Percentiles rank a stretch among this genome's conserved stretches.
These are phyloP conservation scores for Digitaria exilis DNA, from an alignment of 202 grass and related monocot species.

Conservation along the genomic window DNA sequence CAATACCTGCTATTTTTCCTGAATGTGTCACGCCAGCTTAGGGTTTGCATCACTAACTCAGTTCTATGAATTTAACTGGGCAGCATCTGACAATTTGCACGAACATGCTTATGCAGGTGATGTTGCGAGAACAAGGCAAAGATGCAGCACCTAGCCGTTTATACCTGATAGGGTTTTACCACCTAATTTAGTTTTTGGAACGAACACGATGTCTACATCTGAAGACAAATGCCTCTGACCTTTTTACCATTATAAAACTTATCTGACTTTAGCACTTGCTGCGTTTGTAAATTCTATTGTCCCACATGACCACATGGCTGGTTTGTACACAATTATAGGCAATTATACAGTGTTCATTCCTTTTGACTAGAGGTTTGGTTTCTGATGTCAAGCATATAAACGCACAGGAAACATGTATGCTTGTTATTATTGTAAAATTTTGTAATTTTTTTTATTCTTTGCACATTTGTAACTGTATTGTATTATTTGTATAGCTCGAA, in stretches of 20 bases:
- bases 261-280: background rate
- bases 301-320: background rate
- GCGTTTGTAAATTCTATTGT: constrained; percentile 10
- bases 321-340: constrained; percentile 41
- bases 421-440: background rate
- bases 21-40: background rate
- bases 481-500: background rate
- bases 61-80: constrained; percentile 1
- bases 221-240: background rate
- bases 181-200: constrained; percentile 1
- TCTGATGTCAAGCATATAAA: constrained; percentile 24
- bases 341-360: constrained; percentile 17
- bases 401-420: background rate
- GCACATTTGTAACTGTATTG: background rate
- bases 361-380: background rate
- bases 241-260: background rate
- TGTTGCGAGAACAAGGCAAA: constrained; percentile 4
- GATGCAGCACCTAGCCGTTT: constrained; percentile 34
- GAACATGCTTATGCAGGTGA: constrained; percentile 47
- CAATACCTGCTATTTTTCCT: background rate
- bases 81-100: constrained; percentile 27
- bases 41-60: constrained; percentile 1
- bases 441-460: background rate
- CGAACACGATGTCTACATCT: constrained; percentile 24
- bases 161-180: constrained; percentile 36